phyloP scores from a whole-genome alignment of 352 stramenopile species.

The Phytophthora sp. region DNA sequence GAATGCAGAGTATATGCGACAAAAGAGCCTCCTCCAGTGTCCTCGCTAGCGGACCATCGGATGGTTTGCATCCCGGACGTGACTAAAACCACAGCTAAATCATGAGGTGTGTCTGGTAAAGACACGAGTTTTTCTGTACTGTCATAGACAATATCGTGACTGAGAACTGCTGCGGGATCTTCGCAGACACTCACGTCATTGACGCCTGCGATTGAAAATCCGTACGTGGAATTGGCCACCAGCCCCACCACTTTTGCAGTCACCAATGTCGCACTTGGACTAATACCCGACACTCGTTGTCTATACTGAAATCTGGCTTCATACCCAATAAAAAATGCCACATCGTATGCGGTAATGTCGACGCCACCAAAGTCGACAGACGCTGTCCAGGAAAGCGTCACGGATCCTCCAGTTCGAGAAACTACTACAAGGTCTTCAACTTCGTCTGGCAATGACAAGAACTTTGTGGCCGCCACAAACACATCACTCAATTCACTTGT shows the following conservation, averaged over 20 bases:
- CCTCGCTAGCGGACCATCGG: conserved; percentile 44
- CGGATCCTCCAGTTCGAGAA: conserved; percentile 43
- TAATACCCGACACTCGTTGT: conserved; percentile 41
- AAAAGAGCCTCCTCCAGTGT: conserved; percentile 42
- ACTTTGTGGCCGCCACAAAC: conserved; percentile 39
- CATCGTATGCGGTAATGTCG: conserved; percentile 54
- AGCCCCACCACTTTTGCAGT: conserved; percentile 49
- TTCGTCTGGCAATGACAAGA: conserved; percentile 52
- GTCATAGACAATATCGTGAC: conserved; percentile 41
- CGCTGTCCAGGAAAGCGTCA: conserved; percentile 48
- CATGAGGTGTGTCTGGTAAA: conserved; percentile 41
- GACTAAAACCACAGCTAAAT: conserved; percentile 32
- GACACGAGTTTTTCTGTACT: conserved; percentile 36
- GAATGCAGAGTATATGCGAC: conserved; percentile 51
- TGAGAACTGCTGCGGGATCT: conserved; percentile 32
- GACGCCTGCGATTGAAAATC: conserved; percentile 54
- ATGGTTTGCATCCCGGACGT: conserved; percentile 58
- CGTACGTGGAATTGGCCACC: conserved; percentile 56
- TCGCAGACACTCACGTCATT: conserved; percentile 63
- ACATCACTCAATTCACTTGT: conserved; percentile 55
- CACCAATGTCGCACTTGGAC: conserved; percentile 21
- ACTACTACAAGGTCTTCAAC: conserved; percentile 35
- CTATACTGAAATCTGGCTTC: conserved; percentile 37
- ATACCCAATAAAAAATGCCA: conserved; percentile 51
- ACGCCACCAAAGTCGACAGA: conserved; percentile 63